phyloP scores from a whole-genome alignment of 495 filamentous ascomycete genomes.

The Trichoderma asperelloides region DNA sequence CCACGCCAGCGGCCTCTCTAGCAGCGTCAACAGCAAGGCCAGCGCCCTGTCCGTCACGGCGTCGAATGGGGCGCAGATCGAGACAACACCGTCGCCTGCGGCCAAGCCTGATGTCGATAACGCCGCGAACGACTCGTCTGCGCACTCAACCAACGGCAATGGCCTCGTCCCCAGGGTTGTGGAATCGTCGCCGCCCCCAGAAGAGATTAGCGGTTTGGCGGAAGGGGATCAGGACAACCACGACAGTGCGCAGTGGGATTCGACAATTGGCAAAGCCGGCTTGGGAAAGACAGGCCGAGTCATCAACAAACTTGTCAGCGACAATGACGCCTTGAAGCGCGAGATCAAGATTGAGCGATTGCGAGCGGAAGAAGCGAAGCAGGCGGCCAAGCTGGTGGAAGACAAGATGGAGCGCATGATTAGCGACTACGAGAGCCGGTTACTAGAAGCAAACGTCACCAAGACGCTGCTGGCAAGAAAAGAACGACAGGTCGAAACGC shows the following conservation, averaged over 20 bases:
- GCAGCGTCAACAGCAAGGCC: constrained; percentile 36
- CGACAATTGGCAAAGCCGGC: constrained; percentile 67
- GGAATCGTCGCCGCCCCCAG: constrained; percentile 8
- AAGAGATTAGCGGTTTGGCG: constrained; percentile 16
- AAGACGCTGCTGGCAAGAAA: constrained; percentile 64
- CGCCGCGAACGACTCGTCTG: not conserved
- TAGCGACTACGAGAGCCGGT: constrained; percentile 56
- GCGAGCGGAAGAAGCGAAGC: constrained; percentile 62
- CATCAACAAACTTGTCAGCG: constrained; percentile 79
- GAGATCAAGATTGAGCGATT: constrained; percentile 68
- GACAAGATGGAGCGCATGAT: constrained; percentile 61
- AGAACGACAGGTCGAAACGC: constrained; percentile 69
- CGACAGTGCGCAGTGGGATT: constrained; percentile 45
- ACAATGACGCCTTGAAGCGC: constrained; percentile 76
- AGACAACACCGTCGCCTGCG: not conserved
- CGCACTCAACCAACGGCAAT: constrained; percentile 16
- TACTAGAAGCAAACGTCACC: constrained; percentile 62
- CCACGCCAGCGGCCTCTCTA: constrained; percentile 35
- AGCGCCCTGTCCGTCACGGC: constrained; percentile 22
- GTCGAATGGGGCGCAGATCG: constrained; percentile 13
- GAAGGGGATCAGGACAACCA: constrained; percentile 12
- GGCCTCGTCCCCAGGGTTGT: constrained; percentile 8
- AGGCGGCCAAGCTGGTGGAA: constrained; percentile 62
- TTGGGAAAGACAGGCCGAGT: constrained; percentile 89
- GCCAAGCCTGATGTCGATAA: not conserved